Conservation (phyloP, 139 green algal species). For the Volvox africanus region DNA sequence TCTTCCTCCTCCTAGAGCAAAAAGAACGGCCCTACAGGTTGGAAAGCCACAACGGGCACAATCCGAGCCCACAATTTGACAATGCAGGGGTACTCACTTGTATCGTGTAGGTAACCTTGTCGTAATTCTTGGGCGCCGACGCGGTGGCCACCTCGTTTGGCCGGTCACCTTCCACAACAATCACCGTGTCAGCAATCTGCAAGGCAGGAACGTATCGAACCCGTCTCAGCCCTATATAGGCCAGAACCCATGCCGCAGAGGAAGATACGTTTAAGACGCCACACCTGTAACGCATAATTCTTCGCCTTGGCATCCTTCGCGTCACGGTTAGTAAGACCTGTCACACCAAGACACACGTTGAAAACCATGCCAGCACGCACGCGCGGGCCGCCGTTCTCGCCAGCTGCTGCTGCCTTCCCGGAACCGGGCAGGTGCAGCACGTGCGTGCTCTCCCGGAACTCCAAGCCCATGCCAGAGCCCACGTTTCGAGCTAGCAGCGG, state of each 20-base stretch:
- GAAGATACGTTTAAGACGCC: no score
- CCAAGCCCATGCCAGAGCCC: slow-evolving; percentile 93
- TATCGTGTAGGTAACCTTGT: slow-evolving; percentile 72
- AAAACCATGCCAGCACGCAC: slow-evolving; percentile 77
- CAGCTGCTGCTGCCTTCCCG: slow-evolving; percentile 23
- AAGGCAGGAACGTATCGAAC: neutral
- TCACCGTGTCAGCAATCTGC: slow-evolving; percentile 92
- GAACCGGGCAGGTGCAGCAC: slow-evolving; percentile 41
- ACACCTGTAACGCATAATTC: slow-evolving; percentile 72
- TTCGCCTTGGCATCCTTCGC: slow-evolving; percentile 42
- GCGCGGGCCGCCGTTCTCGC: slow-evolving; percentile 15
- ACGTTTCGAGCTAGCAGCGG: slow-evolving; percentile 87
- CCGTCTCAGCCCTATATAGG: no score
- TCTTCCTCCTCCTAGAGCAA: slow-evolving; percentile 58
- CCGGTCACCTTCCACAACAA: slow-evolving; percentile 65
- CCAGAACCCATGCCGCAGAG: no score
- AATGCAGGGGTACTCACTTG: slow-evolving; percentile 19
- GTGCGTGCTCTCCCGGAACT: slow-evolving; percentile 76
- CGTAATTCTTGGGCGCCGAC: slow-evolving; percentile 63
- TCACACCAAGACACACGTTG: slow-evolving; percentile 71
- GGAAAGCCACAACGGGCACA: neutral
- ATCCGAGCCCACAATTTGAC: neutral
- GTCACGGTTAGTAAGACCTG: slow-evolving; percentile 46
- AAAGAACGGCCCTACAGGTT: no score
- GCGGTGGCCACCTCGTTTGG: slow-evolving; percentile 77